Conservation (phyloP, 257 asterid genomes). For the Lycium ferocissimum region DNA sequence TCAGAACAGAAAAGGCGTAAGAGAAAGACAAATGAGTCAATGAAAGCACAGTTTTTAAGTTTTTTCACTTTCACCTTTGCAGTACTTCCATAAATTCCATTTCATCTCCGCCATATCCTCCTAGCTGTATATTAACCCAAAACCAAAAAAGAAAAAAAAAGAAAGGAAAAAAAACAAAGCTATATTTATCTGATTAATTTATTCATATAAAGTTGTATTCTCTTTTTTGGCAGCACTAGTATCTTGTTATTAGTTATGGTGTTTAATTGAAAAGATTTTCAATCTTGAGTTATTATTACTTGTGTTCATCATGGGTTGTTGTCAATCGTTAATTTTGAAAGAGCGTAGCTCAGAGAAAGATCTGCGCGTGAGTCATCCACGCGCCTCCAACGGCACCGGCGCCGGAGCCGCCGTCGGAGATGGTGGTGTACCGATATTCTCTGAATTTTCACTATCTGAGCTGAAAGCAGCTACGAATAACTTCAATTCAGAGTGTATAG, state of each 20-base stretch:
- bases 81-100: background rate
- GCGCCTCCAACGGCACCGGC: constrained; percentile 53
- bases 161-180: background rate
- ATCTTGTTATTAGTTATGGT: constrained; percentile 29
- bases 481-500: constrained; percentile 89
- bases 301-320: constrained; percentile 84
- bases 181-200: constrained; percentile 21
- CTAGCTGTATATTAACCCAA: background rate
- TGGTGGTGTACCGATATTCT: constrained; percentile 52
- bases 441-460: constrained; percentile 83
- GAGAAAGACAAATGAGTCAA: constrained; percentile 28
- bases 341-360: constrained; percentile 56
- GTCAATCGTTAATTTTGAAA: constrained; percentile 49
- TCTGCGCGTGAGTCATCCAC: constrained; percentile 57
- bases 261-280: constrained; percentile 14
- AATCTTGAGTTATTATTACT: constrained; percentile 30
- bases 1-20: constrained; percentile 28
- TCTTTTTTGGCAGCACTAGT: constrained; percentile 7
- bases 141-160: too few relatives aligned
- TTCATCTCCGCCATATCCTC: background rate
- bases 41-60: constrained; percentile 14
- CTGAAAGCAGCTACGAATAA: constrained; percentile 81
- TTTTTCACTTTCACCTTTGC: constrained; percentile 23
- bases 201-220: constrained; percentile 10
- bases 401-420: constrained; percentile 53